Conservation (phyloP, 805 yeast genomes). For the Ogataea zsoltii region DNA sequence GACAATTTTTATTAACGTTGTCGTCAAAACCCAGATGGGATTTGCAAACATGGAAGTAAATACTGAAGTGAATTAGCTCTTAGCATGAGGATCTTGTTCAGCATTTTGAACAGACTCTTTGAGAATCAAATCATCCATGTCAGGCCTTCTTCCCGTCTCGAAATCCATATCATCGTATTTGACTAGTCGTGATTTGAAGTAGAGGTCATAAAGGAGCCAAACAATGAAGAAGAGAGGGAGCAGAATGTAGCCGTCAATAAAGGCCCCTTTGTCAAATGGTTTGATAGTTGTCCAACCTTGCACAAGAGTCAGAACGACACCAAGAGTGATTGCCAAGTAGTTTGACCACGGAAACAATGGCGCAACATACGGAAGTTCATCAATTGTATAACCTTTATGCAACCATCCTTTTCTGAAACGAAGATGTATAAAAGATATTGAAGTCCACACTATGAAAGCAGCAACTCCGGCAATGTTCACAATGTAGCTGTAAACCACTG, state of each 20-base stretch:
- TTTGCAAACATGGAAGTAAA: too few species aligned
- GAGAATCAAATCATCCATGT: slow-evolving; percentile 11
- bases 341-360: slow-evolving; percentile 51
- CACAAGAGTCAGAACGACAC: slow-evolving; percentile 67
- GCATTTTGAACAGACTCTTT: too few species aligned
- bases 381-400: slow-evolving; percentile 15
- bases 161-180: slow-evolving; percentile 46
- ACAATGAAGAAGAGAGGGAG: slow-evolving; percentile 54
- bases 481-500: slow-evolving; percentile 55
- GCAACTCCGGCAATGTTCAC: slow-evolving; percentile 63
- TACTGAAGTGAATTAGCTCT: too few species aligned
- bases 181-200: slow-evolving; percentile 28
- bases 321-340: slow-evolving; percentile 46
- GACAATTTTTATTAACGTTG: too few species aligned
- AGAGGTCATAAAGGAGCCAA: slow-evolving; percentile 25
- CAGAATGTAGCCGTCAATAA: slow-evolving; percentile 61
- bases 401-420: slow-evolving; percentile 40
- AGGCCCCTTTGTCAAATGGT: slow-evolving; percentile 55
- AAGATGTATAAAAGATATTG: slow-evolving; percentile 51
- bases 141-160: slow-evolving; percentile 47
- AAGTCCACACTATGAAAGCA: slow-evolving; percentile 64
- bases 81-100: too few species aligned
- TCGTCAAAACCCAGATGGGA: too few species aligned
- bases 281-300: slow-evolving; percentile 65
- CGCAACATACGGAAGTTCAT: slow-evolving; percentile 22